Evolutionary conservation across 371 early-diverging fungal genomes (phyloP).

Genomic region (Mucor piriformis): DNA sequence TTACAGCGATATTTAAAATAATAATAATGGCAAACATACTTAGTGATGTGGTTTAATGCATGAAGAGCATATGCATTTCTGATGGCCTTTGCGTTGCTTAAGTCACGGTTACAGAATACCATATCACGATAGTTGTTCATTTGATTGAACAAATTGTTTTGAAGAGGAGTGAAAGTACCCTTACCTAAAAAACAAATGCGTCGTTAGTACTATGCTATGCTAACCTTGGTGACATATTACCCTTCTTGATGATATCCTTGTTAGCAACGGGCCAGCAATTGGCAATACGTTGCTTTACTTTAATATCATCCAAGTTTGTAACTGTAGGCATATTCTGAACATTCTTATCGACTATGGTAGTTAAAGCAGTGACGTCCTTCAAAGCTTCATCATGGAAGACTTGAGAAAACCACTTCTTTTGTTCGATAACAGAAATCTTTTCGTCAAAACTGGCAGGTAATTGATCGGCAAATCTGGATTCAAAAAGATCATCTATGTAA

Average conservation of each 20-base stretch:
- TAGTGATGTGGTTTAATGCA: constrained; percentile 87
- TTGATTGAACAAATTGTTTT: constrained; percentile 63
- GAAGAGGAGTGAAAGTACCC: constrained; percentile 54
- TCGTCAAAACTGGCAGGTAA: constrained; percentile 46
- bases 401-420: constrained; percentile 50
- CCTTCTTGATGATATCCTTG: constrained; percentile 22
- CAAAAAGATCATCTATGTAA: constrained; percentile 29
- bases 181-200: constrained; percentile 9
- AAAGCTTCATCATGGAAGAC: constrained; percentile 49
- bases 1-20: neutral
- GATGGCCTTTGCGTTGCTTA: constrained; percentile 67
- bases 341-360: constrained; percentile 31
- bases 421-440: constrained; percentile 50
- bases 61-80: constrained; percentile 80
- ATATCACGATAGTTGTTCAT: constrained; percentile 81
- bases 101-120: constrained; percentile 66
- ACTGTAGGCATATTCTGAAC: constrained; percentile 30
- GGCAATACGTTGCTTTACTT: constrained; percentile 39
- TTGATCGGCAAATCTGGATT: constrained; percentile 53
- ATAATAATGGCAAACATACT: constrained; percentile 44
- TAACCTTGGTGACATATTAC: no score
- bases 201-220: neutral
- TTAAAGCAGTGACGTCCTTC: constrained; percentile 46
- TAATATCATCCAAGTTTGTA: constrained; percentile 27
- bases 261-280: constrained; percentile 41